Conservation (phyloP, 208 protist genomes). For the Leishmania gerbilli region DNA sequence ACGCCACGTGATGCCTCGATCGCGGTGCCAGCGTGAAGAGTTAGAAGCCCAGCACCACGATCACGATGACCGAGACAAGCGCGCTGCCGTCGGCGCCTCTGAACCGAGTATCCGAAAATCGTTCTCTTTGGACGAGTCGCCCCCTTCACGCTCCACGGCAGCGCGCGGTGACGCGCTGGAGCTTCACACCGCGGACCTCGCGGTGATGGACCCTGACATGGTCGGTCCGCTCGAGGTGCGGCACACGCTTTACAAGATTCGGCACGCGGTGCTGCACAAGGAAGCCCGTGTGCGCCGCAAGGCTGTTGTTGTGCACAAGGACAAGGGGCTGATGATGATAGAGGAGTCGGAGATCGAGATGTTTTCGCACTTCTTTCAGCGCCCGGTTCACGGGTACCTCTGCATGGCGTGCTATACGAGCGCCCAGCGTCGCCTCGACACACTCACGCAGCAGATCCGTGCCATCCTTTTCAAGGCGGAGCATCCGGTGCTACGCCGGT, state of each 20-base stretch:
- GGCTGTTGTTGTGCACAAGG: conserved; percentile 48
- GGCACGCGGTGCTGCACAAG: conserved; percentile 60
- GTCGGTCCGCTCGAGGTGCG: conserved; percentile 50
- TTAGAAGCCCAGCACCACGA: not conserved
- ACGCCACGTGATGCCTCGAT: not conserved
- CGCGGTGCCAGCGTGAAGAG: conserved; percentile 6
- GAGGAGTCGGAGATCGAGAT: conserved; percentile 84
- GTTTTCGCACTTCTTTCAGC: conserved; percentile 81
- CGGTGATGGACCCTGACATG: conserved; percentile 43
- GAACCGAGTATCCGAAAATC: not conserved
- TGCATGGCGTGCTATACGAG: conserved; percentile 75
- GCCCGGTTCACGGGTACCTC: conserved; percentile 78
- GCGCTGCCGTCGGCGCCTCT: not conserved
- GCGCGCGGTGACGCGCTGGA: not conserved
- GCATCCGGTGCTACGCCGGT: conserved; percentile 58
- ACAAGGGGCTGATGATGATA: conserved; percentile 80
- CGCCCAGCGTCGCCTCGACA: conserved; percentile 63
- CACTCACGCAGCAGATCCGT: conserved; percentile 68
- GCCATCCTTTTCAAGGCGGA: conserved; percentile 64
- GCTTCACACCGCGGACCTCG: conserved; percentile 15
- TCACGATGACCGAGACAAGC: not conserved
- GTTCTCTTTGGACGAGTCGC: not conserved
- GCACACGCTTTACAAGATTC: conserved; percentile 71
- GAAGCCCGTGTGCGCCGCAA: conserved; percentile 48
- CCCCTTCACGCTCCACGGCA: not conserved